Conservation (phyloP, 2,329 filamentous ascomycete genomes). For the Tetracladium maxilliforme region DNA sequence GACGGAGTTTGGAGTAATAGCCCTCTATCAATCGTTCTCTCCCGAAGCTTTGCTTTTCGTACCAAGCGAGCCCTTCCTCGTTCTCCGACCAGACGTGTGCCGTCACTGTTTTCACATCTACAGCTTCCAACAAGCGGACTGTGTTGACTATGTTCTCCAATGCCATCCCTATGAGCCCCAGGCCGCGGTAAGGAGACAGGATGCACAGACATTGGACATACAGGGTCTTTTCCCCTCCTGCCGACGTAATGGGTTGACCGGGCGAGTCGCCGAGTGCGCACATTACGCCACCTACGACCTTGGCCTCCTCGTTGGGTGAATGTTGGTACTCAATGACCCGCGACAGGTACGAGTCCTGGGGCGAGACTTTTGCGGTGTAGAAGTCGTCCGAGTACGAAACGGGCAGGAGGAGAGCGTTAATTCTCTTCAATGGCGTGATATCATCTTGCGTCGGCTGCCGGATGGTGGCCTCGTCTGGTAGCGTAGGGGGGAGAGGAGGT, state of each 20-base stretch:
- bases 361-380: conserved; percentile 38
- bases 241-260: conserved; percentile 10
- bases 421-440: conserved; percentile 42
- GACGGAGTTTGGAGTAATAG: conserved; percentile 49
- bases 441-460: conserved; percentile 32
- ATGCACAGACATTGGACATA: conserved; percentile 53
- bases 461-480: conserved; percentile 31
- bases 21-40: conserved; percentile 28
- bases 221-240: conserved; percentile 24
- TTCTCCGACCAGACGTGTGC: conserved; percentile 59
- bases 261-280: conserved; percentile 42
- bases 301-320: conserved; percentile 16
- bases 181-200: conserved; percentile 44
- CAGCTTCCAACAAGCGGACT: too few relatives aligned
- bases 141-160: conserved; percentile 35
- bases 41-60: conserved; percentile 39
- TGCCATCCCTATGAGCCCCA: conserved; percentile 42
- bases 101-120: too few relatives aligned
- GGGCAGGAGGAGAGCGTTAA: conserved; percentile 49
- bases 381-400: conserved; percentile 50
- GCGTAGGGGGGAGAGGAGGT: conserved; percentile 6
- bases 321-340: conserved; percentile 38
- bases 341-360: conserved; percentile 33
- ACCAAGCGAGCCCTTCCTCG: conserved; percentile 48
- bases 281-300: conserved; percentile 45